phyloP scores from a whole-genome alignment of 805 yeast species.

The Lipomyces kockii region DNA sequence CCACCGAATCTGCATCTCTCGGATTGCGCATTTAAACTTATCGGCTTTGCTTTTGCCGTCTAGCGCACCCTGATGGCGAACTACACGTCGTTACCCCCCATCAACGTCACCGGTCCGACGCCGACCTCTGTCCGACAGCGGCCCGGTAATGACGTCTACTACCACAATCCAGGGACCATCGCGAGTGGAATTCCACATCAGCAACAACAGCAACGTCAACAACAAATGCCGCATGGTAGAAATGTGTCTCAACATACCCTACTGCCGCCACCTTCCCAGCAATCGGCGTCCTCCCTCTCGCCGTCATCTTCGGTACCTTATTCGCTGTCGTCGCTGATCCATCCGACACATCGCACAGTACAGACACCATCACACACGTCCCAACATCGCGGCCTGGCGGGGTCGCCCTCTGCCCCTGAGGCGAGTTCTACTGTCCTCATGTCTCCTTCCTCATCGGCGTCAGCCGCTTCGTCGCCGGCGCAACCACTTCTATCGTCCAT shows the following conservation, averaged over 20 bases:
- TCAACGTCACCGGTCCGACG: neutral
- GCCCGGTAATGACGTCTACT: neutral
- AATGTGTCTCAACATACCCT: neutral
- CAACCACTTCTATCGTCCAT: neutral
- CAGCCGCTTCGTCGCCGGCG: neutral
- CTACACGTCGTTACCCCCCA: neutral
- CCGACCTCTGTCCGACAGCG: neutral
- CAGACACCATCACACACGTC: neutral
- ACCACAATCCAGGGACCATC: neutral
- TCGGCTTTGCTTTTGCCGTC: neutral
- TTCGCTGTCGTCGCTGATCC: conserved; percentile 5
- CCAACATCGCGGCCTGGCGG: neutral
- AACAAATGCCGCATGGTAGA: neutral
- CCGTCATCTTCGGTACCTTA: conserved; percentile 1
- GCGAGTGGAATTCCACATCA: neutral
- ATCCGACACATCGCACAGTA: neutral
- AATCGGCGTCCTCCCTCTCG: neutral
- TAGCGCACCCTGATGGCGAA: neutral
- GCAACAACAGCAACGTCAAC: neutral
- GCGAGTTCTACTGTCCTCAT: neutral
- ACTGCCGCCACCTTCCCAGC: neutral
- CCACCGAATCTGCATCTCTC: neutral
- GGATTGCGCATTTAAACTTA: neutral
- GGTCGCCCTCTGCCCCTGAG: neutral
- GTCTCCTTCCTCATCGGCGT: neutral